Base-by-base conservation (phyloP, 2,329 filamentous ascomycete species). In the Coniochaeta sp. region DNA sequence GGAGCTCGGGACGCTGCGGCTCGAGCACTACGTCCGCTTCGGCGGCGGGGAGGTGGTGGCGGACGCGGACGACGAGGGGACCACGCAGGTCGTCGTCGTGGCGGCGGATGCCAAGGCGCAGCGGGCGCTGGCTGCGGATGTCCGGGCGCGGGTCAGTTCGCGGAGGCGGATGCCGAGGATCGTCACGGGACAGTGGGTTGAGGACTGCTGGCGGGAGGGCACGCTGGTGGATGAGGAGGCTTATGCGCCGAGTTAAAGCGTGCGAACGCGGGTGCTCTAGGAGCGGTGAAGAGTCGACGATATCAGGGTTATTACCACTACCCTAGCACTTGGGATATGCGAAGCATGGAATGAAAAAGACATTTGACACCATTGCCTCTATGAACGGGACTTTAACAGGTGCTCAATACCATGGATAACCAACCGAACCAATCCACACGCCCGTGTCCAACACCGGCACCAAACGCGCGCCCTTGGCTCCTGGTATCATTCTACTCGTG, bases 221-320 rank as follows among this genome's bases (percentile, higher is more conserved):
- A 96, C 91, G 0, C 69, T 89, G 62, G 71, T 97, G 55, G 91
- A 96, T 65, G 93, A 97, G 75, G 90, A 93, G 67, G 74, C 76
- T 44, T 86, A 81, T 67, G 70, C 67, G 8, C 63, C 64, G 6
- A 36, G 54, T 12, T 56, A 22, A 52, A n/a, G n/a, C n/a, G n/a
- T n/a, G n/a, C n/a, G 19, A 34, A 17, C 8, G 30, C 2, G 12
- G 2, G n/a, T n/a, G n/a, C n/a, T n/a, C n/a, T n/a, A n/a, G n/a
- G n/a, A n/a, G n/a, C n/a, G n/a, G n/a, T n/a, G n/a, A n/a, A n/a
- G n/a, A n/a, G n/a, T n/a, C n/a, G n/a, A n/a, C n/a, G n/a, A 40
- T 40, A 40, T n/a, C 17, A 40, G 4, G 34, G n/a, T n/a, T n/a
- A n/a, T n/a, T n/a, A n/a, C n/a, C n/a, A n/a, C n/a, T n/a, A n/a